Percentiles rank a stretch among this genome's conserved stretches.
Evolutionary conservation across 305 asterid species (phyloP).

Genomic region (Euphrasia arctica): DNA sequence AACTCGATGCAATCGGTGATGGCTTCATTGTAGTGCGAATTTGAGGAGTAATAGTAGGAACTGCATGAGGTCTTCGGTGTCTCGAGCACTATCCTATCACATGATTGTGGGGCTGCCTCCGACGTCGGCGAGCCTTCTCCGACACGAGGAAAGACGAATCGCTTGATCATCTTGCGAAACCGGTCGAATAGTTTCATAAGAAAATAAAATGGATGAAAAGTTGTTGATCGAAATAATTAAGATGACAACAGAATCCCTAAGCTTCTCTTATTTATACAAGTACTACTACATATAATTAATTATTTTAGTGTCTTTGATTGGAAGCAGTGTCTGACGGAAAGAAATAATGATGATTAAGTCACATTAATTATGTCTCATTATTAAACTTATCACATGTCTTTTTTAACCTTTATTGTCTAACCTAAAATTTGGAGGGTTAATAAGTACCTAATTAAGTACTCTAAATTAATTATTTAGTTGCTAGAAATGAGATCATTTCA

Average conservation of each 20-base stretch:
- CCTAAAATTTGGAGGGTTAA: no score
- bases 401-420: no score
- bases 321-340: no score
- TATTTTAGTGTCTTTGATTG: no score
- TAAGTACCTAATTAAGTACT: no score
- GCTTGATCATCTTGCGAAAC: constrained; percentile 60
- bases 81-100: constrained; percentile 40
- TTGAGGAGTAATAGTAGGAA: constrained; percentile 44
- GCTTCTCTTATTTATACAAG: constrained; percentile 21
- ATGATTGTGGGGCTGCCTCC: constrained; percentile 37
- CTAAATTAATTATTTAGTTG: no score
- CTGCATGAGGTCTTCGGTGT: constrained; percentile 75
- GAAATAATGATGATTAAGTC: no score
- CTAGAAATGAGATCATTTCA: no score
- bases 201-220: not conserved
- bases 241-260: not conserved
- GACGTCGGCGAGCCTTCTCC: constrained; percentile 23
- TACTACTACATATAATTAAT: not conserved
- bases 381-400: no score
- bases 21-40: constrained; percentile 70
- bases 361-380: no score
- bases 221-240: not conserved
- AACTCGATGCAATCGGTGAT: constrained; percentile 85
- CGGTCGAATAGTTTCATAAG: constrained; percentile 55
- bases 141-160: constrained; percentile 41